Evolutionary conservation across 2,329 filamentous ascomycete genomes (phyloP).

Genomic region (Mollisiaceae sp.): DNA sequence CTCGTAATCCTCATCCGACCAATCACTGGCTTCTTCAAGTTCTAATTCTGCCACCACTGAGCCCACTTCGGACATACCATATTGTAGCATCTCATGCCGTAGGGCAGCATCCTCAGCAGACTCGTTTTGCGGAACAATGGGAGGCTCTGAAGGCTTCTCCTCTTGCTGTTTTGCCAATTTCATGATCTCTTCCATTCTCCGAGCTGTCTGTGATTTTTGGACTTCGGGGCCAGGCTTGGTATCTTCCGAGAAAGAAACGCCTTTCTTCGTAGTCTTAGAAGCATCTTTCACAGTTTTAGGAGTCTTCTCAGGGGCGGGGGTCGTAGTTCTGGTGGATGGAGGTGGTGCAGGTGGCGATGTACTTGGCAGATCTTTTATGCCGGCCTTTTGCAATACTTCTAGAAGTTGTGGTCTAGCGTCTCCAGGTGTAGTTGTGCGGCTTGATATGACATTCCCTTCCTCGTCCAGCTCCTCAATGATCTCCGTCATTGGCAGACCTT

Average conservation of each 20-base stretch:
- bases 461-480: slow-evolving; percentile 94
- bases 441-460: slow-evolving; percentile 80
- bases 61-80: slow-evolving; percentile 86
- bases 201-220: slow-evolving; percentile 37
- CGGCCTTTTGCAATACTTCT: slow-evolving; percentile 78
- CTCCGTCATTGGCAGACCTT: slow-evolving; percentile 80
- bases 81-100: slow-evolving; percentile 87
- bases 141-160: slow-evolving; percentile 42
- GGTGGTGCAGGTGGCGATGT: slow-evolving; percentile 20
- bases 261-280: slow-evolving; percentile 53
- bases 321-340: not conserved
- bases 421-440: slow-evolving; percentile 68
- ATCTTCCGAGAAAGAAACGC: slow-evolving; percentile 67
- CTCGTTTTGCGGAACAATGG: slow-evolving; percentile 75
- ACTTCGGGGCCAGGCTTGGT: slow-evolving; percentile 52
- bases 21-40: slow-evolving; percentile 71
- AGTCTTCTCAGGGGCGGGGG: not conserved
- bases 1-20: slow-evolving; percentile 58
- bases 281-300: slow-evolving; percentile 2
- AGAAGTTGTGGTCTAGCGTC: slow-evolving; percentile 70
- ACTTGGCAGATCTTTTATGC: slow-evolving; percentile 57
- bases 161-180: slow-evolving; percentile 61
- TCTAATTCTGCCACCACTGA: slow-evolving; percentile 92
- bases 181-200: slow-evolving; percentile 61
- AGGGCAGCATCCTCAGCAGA: slow-evolving; percentile 79